Evolutionary conservation across 371 early-diverging fungal genomes (phyloP).

Genomic region (Mortierella sp.): DNA sequence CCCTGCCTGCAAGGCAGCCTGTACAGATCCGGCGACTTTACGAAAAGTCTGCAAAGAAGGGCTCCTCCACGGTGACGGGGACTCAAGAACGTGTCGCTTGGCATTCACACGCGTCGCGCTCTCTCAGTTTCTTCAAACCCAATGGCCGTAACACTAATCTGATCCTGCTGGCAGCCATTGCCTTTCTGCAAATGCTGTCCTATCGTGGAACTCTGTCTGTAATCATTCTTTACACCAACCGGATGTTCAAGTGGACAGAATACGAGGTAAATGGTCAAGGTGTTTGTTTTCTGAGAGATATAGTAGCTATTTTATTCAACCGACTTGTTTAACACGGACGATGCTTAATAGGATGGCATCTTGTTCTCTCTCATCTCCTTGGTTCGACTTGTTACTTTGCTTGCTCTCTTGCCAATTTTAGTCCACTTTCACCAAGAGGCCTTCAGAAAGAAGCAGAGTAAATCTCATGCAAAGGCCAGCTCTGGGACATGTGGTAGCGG

Average conservation of each 20-base stretch:
- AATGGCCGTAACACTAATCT: conserved; percentile 51
- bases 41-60: conserved; percentile 2
- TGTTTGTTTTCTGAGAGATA: not conserved
- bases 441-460: conserved; percentile 16
- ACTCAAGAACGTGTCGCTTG: conserved; percentile 20
- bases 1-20: conserved; percentile 42
- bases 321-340: not conserved
- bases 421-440: conserved; percentile 29
- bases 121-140: conserved; percentile 44
- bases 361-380: conserved; percentile 25
- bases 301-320: not conserved
- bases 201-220: conserved; percentile 37
- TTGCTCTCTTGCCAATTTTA: conserved; percentile 29
- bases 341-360: conserved; percentile 28
- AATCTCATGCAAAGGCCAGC: not conserved
- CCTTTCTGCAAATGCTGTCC: conserved; percentile 38
- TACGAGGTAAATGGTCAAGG: conserved; percentile 20
- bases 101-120: conserved; percentile 30
- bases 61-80: not conserved
- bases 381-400: conserved; percentile 36
- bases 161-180: conserved; percentile 39
- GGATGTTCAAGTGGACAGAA: conserved; percentile 39
- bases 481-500: not conserved
- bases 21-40: conserved; percentile 16
- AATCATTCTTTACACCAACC: conserved; percentile 42